Evolutionary conservation across 2,329 filamentous ascomycete genomes (phyloP).

Genomic region (Talaromyces sp.): DNA sequence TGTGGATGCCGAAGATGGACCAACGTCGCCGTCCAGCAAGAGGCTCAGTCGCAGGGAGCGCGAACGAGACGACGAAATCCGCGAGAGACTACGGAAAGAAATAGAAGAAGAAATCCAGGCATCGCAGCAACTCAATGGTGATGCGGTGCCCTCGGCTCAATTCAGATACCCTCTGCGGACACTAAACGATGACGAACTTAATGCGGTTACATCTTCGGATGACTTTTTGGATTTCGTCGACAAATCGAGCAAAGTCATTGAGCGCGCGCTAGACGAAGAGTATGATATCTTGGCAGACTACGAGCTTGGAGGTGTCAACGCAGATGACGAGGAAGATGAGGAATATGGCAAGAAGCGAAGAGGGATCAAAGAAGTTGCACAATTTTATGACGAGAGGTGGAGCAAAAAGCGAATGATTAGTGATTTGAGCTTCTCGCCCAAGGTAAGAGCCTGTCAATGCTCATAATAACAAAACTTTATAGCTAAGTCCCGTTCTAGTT

Average conservation of each 20-base stretch:
- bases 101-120: conserved; percentile 88
- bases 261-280: conserved; percentile 88
- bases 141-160: conserved; percentile 36
- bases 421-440: conserved; percentile 89
- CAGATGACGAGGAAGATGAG: conserved; percentile 74
- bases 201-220: conserved; percentile 83
- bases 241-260: conserved; percentile 92
- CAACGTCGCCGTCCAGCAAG: conserved; percentile 57
- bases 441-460: conserved; percentile 43
- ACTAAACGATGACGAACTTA: conserved; percentile 77
- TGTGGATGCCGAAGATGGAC: conserved; percentile 54
- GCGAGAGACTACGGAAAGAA: conserved; percentile 76
- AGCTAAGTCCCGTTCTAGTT: conserved; percentile 48
- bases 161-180: conserved; percentile 70
- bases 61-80: conserved; percentile 82
- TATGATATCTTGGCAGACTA: conserved; percentile 97
- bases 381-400: conserved; percentile 94
- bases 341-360: conserved; percentile 44
- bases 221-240: conserved; percentile 96
- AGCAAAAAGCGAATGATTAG: conserved; percentile 97
- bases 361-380: conserved; percentile 69
- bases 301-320: conserved; percentile 67
- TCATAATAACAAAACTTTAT: no score
- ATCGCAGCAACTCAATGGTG: conserved; percentile 44
- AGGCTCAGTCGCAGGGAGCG: conserved; percentile 72